phyloP scores from a whole-genome alignment of 1,284 basidiomycete genomes.

The Cryptococcus wingfieldii region DNA sequence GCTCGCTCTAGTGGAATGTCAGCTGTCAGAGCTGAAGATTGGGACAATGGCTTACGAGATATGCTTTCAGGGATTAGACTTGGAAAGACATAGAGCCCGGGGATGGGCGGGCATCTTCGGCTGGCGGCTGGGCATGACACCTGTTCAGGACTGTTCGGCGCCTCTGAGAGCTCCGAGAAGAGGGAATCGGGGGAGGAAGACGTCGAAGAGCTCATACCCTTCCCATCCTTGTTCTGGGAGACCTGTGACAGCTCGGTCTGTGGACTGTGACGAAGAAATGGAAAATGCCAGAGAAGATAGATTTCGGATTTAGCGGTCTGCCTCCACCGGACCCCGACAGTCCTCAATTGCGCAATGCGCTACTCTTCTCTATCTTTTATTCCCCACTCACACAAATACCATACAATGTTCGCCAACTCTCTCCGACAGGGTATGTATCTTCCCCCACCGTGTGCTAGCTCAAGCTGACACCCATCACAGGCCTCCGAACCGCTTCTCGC shows the following conservation, averaged over 20 bases:
- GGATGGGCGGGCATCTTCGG: slow-evolving; percentile 18
- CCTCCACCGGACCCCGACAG: neutral
- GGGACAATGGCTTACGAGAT: slow-evolving; percentile 22
- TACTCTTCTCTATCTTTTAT: neutral
- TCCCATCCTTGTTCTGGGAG: too few species aligned
- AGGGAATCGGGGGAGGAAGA: slow-evolving; percentile 14
- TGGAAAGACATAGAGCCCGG: slow-evolving; percentile 34
- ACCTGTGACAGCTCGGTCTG: too few species aligned
- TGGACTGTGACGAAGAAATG: too few species aligned
- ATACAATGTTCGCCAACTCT: slow-evolving; percentile 38
- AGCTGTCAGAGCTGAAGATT: neutral
- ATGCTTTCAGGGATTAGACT: slow-evolving; percentile 13
- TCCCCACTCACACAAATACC: neutral
- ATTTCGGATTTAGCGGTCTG: too few species aligned
- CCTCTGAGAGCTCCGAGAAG: slow-evolving; percentile 8
- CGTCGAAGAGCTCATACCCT: neutral
- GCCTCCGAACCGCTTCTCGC: slow-evolving; percentile 44
- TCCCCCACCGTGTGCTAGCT: neutral
- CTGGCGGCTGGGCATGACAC: neutral
- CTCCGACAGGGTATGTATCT: slow-evolving; percentile 32
- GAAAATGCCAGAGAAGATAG: too few species aligned
- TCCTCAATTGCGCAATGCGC: neutral
- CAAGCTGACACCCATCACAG: slow-evolving; percentile 18
- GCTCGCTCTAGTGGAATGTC: slow-evolving; percentile 12
- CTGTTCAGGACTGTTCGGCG: neutral